These are phyloP conservation scores for Didymella arachidicola DNA, from an alignment of 2,329 filamentous ascomycete species.

Conservation along the genomic window DNA sequence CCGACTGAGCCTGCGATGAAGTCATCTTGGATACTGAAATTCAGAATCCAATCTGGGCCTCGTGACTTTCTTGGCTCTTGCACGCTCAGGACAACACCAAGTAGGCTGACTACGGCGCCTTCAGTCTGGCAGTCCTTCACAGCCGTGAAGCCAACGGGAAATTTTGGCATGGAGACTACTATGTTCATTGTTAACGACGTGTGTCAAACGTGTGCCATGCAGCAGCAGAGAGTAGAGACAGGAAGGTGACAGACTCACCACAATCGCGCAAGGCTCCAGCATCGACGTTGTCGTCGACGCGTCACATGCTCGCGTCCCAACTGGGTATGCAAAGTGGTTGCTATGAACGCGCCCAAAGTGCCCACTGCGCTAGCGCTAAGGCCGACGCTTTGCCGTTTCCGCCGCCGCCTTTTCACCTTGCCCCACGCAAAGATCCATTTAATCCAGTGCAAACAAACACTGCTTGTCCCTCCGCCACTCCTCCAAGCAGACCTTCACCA, in stretches of 20 bases:
- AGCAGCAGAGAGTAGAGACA: not conserved
- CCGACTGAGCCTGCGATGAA: conserved; percentile 29
- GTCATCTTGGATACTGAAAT: conserved; percentile 53
- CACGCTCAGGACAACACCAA: conserved; percentile 75
- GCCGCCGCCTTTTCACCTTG: conserved; percentile 45
- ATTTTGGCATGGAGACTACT: conserved; percentile 7
- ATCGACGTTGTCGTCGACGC: conserved; percentile 1
- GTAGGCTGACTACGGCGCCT: conserved; percentile 61
- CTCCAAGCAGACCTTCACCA: conserved; percentile 21
- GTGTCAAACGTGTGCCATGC: not conserved
- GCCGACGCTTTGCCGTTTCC: conserved; percentile 43
- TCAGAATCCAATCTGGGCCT: conserved; percentile 58
- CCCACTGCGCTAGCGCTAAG: conserved; percentile 27
- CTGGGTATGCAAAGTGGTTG: conserved; percentile 21
- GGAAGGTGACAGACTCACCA: not conserved
- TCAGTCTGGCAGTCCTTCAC: conserved; percentile 52
- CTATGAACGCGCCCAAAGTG: conserved; percentile 21
- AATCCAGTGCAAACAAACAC: conserved; percentile 45
- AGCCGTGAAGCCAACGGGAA: conserved; percentile 53
- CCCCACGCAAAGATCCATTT: conserved; percentile 42
- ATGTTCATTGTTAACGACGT: not conserved
- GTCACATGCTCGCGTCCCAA: conserved; percentile 16
- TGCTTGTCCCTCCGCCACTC: conserved; percentile 25
- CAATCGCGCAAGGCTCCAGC: not conserved
- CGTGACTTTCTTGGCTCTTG: conserved; percentile 60